These are phyloP conservation scores for Xylariaceae sp. DNA, from an alignment of 2,329 filamentous ascomycete species.

Conservation along the genomic window DNA sequence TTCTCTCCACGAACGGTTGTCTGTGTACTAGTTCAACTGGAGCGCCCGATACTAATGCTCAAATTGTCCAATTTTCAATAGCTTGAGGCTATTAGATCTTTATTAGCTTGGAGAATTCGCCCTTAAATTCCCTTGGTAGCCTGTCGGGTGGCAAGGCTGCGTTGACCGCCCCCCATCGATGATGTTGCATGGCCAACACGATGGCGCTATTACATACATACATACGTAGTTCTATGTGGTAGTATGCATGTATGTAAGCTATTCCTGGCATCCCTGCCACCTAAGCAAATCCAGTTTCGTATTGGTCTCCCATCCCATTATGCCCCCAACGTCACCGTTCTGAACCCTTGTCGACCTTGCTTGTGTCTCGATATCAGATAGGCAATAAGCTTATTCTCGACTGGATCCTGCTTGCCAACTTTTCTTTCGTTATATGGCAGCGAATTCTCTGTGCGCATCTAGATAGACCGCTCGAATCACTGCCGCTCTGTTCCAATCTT, in stretches of 20 bases:
- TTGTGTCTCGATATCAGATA: slow-evolving; percentile 19
- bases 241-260: background rate
- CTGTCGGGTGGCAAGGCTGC: background rate
- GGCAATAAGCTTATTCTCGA: slow-evolving; percentile 12
- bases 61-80: background rate
- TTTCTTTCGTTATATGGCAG: slow-evolving; percentile 18
- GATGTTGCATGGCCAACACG: background rate
- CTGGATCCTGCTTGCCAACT: slow-evolving; percentile 18
- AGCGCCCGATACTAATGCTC: background rate
- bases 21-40: background rate
- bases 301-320: slow-evolving; percentile 30
- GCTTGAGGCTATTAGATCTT: background rate
- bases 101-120: background rate
- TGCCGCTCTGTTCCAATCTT: slow-evolving; percentile 10
- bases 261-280: background rate
- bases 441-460: slow-evolving; percentile 3
- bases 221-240: too few species aligned
- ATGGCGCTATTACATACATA: background rate
- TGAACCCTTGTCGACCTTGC: slow-evolving; percentile 5
- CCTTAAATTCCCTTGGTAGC: background rate
- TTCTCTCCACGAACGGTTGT: background rate
- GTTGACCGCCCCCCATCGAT: background rate
- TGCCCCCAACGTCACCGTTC: slow-evolving; percentile 29
- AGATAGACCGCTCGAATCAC: slow-evolving; percentile 1
- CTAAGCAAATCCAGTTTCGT: slow-evolving; percentile 35